A percentile compares a stretch with the other conserved stretches of the same genome.
These are phyloP conservation scores for Fagopyrum homotropicum DNA, from an alignment of 148 eudicot species.

Conservation along the genomic window DNA sequence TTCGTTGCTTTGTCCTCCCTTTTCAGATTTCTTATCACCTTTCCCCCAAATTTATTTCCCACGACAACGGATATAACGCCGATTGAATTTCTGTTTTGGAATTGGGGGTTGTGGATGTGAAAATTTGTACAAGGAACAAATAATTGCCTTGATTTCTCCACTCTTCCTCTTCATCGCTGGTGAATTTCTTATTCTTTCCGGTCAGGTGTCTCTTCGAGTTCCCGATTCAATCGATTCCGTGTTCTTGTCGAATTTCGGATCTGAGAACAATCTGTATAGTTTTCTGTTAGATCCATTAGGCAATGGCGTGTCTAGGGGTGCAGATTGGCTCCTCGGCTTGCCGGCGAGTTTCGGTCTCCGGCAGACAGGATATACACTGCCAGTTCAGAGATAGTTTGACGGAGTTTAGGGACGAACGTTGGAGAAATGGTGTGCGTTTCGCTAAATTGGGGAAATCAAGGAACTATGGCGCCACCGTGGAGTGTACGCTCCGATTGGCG, in stretches of 20 bases:
- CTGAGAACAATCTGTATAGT: neutral
- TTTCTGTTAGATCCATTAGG: neutral
- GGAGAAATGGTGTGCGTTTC: neutral
- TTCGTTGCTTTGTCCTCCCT: neutral
- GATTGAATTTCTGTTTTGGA: neutral
- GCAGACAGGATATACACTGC: neutral
- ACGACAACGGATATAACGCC: neutral
- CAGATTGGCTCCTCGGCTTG: constrained; percentile 1
- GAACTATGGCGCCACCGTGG: constrained; percentile 1
- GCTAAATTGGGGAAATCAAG: constrained; percentile 8
- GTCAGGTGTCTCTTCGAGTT: neutral
- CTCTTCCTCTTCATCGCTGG: neutral
- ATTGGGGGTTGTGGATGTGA: constrained; percentile 3
- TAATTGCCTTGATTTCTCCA: neutral
- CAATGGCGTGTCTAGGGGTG: constrained; percentile 12
- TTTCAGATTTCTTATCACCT: neutral
- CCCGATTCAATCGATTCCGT: neutral
- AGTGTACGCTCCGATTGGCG: neutral
- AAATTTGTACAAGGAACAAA: neutral
- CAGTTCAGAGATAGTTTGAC: neutral
- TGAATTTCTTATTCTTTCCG: neutral
- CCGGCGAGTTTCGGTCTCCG: constrained; percentile 11
- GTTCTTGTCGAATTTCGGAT: neutral
- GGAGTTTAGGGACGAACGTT: neutral
- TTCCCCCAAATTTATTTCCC: neutral